These are phyloP conservation scores for Auricularia cornea DNA, from an alignment of 768 basidiomycete species.

Conservation along the genomic window DNA sequence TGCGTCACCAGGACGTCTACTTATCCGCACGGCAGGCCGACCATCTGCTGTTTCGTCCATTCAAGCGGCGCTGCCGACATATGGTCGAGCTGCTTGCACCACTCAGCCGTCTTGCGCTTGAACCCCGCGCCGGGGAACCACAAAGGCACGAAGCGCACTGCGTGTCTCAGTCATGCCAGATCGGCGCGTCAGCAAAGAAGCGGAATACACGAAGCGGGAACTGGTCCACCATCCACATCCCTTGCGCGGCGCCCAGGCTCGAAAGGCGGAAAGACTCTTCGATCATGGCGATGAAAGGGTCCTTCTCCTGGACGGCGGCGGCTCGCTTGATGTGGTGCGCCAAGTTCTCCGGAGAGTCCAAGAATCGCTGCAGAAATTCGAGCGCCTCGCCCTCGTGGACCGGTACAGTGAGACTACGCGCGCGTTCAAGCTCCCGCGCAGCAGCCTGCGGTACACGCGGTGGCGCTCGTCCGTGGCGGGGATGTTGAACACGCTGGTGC, in stretches of 20 bases:
- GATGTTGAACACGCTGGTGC: not conserved
- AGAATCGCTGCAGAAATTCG: not conserved
- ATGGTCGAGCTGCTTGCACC: not conserved
- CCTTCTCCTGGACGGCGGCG: constrained; percentile 5
- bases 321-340: not conserved
- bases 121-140: constrained; percentile 11
- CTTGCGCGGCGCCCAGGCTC: constrained; percentile 1
- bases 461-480: not conserved
- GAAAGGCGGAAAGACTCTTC: constrained; percentile 1
- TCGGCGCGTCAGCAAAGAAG: not conserved
- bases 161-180: too few species aligned
- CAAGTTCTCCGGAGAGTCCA: not conserved
- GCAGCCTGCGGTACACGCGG: not conserved
- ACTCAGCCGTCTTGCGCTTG: constrained; percentile 4
- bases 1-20: not conserved
- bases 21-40: too few species aligned
- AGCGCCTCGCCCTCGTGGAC: not conserved
- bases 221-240: constrained; percentile 6
- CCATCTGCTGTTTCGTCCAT: constrained; percentile 5
- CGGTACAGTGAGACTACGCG: not conserved
- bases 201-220: constrained; percentile 3
- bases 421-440: not conserved
- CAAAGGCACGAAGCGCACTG: constrained; percentile 10
- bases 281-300: constrained; percentile 4
- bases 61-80: not conserved